Conservation (phyloP, 2,329 filamentous ascomycete genomes). For the Aspergillus ruber region DNA sequence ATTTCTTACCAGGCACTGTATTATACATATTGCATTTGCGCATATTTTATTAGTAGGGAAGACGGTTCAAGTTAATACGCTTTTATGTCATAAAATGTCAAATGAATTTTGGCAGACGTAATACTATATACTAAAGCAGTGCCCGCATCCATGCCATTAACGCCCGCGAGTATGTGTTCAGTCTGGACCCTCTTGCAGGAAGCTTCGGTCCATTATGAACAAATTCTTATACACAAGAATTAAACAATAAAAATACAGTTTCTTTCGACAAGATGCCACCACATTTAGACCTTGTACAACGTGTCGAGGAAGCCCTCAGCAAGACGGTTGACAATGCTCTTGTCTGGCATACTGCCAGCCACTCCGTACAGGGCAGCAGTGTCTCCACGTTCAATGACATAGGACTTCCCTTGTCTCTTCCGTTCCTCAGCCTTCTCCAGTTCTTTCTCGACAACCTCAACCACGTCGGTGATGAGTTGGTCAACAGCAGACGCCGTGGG, state of each 20-base stretch:
- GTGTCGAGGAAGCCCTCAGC: constrained; percentile 89
- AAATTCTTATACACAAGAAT: not conserved
- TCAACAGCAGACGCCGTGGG: constrained; percentile 79
- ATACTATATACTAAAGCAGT: not conserved
- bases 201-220: not conserved
- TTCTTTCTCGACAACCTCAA: constrained; percentile 56
- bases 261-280: not conserved
- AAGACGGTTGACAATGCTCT: constrained; percentile 85
- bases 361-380: constrained; percentile 89
- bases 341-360: constrained; percentile 89
- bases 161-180: not conserved
- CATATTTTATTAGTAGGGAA: not conserved
- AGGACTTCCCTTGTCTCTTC: constrained; percentile 52
- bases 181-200: not conserved
- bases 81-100: not conserved
- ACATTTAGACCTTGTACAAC: constrained; percentile 69
- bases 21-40: not conserved
- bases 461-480: constrained; percentile 64
- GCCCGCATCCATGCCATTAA: not conserved
- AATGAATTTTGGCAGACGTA: not conserved
- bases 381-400: constrained; percentile 53
- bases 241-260: constrained; percentile 5
- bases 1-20: not conserved
- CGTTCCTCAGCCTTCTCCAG: constrained; percentile 73
- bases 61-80: not conserved